These are phyloP conservation scores for Claviceps africana DNA, from an alignment of 2,329 filamentous ascomycete species.

Conservation along the genomic window DNA sequence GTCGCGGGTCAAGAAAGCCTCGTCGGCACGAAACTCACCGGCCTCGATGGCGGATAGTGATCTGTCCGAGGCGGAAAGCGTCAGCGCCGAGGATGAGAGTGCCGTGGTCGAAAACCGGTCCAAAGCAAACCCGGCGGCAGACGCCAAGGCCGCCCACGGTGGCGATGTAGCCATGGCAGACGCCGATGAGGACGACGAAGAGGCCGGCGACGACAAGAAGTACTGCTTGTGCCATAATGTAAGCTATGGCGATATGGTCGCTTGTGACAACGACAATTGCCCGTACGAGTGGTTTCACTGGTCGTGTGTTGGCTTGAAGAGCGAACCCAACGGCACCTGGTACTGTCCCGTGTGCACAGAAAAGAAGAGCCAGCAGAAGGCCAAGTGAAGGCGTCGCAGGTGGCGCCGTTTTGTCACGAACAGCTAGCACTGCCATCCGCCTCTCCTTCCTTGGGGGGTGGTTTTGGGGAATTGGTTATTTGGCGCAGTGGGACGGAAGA, in stretches of 20 bases:
- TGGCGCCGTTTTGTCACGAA: neutral
- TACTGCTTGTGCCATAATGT: slow-evolving; percentile 77
- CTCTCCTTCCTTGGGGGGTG: too few species aligned
- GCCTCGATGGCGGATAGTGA: slow-evolving; percentile 51
- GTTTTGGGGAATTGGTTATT: too few species aligned
- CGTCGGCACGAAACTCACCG: slow-evolving; percentile 42
- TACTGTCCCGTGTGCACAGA: slow-evolving; percentile 50
- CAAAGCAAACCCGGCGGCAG: slow-evolving; percentile 18
- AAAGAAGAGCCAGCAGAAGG: slow-evolving; percentile 33
- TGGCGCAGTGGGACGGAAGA: neutral
- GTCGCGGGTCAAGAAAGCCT: slow-evolving; percentile 46
- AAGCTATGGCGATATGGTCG: slow-evolving; percentile 79
- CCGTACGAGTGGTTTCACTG: slow-evolving; percentile 83
- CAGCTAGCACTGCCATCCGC: neutral
- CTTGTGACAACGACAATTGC: slow-evolving; percentile 72
- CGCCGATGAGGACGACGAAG: slow-evolving; percentile 46
- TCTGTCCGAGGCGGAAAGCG: slow-evolving; percentile 47
- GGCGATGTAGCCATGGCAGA: slow-evolving; percentile 42
- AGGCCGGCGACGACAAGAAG: slow-evolving; percentile 63
- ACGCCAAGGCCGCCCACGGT: slow-evolving; percentile 25
- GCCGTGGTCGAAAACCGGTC: slow-evolving; percentile 17
- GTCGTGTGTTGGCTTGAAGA: slow-evolving; percentile 56
- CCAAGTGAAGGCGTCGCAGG: slow-evolving; percentile 11
- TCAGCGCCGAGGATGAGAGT: slow-evolving; percentile 38
- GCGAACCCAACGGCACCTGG: slow-evolving; percentile 54